Percentiles rank a stretch among this genome's conserved stretches.
Evolutionary conservation across 192 early-diverging fungal genomes (phyloP).

Genomic region (Umbelopsis sp.): DNA sequence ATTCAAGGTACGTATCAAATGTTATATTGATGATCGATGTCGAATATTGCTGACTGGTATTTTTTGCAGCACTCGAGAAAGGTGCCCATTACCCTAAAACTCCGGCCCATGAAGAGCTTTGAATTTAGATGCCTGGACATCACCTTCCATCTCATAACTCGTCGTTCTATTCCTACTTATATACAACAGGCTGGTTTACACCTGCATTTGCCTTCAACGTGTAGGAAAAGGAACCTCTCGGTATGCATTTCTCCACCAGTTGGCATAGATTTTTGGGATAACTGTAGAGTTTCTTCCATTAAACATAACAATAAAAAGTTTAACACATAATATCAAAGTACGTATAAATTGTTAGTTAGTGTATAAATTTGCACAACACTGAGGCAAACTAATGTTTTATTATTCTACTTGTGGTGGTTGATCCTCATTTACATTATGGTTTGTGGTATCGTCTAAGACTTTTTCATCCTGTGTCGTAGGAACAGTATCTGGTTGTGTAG

Average conservation of each 20-base stretch:
- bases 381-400: neutral
- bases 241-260: neutral
- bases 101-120: constrained; percentile 18
- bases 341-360: neutral
- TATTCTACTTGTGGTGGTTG: neutral
- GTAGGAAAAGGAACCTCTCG: too few species aligned
- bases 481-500: neutral
- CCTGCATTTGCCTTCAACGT: too few species aligned
- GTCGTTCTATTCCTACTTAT: neutral
- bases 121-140: neutral
- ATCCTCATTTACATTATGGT: neutral
- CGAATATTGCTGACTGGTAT: neutral
- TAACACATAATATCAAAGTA: neutral
- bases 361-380: neutral
- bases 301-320: neutral
- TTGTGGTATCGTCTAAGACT: neutral
- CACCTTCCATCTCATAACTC: neutral
- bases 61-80: constrained; percentile 22
- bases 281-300: neutral
- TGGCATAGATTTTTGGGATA: neutral
- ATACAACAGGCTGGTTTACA: too few species aligned
- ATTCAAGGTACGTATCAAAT: constrained; percentile 35
- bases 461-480: too few species aligned
- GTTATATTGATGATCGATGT: neutral
- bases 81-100: constrained; percentile 26